Conservation (phyloP, 2,329 filamentous ascomycete species). For the Septoria petroselini region DNA sequence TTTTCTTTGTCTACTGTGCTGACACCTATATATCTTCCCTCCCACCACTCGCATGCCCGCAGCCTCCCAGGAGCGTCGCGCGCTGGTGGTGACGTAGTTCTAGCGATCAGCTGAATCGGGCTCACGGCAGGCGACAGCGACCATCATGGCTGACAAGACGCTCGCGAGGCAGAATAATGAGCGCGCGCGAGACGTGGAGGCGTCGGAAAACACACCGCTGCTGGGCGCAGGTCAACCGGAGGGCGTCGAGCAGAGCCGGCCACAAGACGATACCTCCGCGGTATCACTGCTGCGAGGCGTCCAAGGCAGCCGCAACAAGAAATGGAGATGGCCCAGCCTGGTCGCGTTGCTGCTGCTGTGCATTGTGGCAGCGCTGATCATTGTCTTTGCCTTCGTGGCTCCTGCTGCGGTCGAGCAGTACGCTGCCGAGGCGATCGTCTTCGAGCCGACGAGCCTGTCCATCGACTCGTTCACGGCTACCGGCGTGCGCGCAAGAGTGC, state of each 20-base stretch:
- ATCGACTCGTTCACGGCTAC: slow-evolving; percentile 78
- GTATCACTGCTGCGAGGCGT: slow-evolving; percentile 20
- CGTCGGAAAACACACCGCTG: slow-evolving; percentile 22
- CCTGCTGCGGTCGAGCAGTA: slow-evolving; percentile 82
- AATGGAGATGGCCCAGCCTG: slow-evolving; percentile 69
- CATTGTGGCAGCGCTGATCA: slow-evolving; percentile 62
- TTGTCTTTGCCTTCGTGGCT: slow-evolving; percentile 75
- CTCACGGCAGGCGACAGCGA: too few species aligned
- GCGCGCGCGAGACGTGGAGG: slow-evolving; percentile 14
- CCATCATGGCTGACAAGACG: slow-evolving; percentile 6
- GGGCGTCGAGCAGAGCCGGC: slow-evolving; percentile 25
- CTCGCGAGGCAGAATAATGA: slow-evolving; percentile 10
- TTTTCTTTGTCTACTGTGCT: slow-evolving; percentile 5
- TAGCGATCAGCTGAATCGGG: background rate
- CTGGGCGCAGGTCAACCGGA: slow-evolving; percentile 11
- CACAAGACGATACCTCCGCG: slow-evolving; percentile 27
- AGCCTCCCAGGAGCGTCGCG: background rate
- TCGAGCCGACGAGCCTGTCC: slow-evolving; percentile 79
- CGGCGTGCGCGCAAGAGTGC: slow-evolving; percentile 75
- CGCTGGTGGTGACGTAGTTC: slow-evolving; percentile 13
- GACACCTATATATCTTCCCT: background rate
- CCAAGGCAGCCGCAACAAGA: slow-evolving; percentile 27
- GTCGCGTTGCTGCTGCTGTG: slow-evolving; percentile 68
- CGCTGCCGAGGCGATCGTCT: slow-evolving; percentile 73
- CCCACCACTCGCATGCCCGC: background rate